Evolutionary conservation across 305 asterid species (phyloP), one percentile per base, ranked within the genome.

Genomic region (Rubia balearica): DNA sequence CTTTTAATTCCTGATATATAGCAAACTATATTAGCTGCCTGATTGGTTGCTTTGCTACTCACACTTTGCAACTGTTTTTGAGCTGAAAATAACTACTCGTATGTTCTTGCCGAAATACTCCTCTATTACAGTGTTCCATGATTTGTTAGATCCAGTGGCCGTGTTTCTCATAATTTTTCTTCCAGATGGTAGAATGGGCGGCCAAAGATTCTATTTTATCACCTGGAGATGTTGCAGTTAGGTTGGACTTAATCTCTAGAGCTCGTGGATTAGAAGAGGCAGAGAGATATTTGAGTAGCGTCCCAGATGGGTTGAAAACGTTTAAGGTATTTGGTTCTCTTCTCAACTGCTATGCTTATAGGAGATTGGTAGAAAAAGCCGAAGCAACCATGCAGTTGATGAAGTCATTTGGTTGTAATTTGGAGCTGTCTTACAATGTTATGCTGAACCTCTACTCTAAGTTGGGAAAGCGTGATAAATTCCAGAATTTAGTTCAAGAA

Each of bases 101-200:
- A 7, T n/a, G 21, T 56, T 56, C 12, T 56, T 56, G 61, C 33
- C 30, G 38, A 57, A n/a, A 19, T 57, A 38, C 36, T 64, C 24
- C 68, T 40, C 6, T 10, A n/a, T 6, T 40, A 41, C 53, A 3
- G 45, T 21, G 27, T n/a, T 48, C 48, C 24, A n/a, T n/a, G 24
- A 64, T 19, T 40, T 41, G 30, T 45, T 65, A 51, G 16, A 65
- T 16, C 27, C 27, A 8, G 21, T 10, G 10, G 55, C 36, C 33
- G 33, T 64, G 36, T 40, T 64, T 42, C 55, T 65, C 40, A 65
- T 43, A 27, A 40, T 7, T 19, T 65, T 65, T 43, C 56, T 67
- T 74, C 17, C 80, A 84, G 86, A 48, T 80, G 60, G 27, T 76
- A 38, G 78, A 78, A 59, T 84, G 86, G 86, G 78, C 80, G 77